Conservation (phyloP, 2,329 filamentous ascomycete genomes). For the Epichloe festucae region DNA sequence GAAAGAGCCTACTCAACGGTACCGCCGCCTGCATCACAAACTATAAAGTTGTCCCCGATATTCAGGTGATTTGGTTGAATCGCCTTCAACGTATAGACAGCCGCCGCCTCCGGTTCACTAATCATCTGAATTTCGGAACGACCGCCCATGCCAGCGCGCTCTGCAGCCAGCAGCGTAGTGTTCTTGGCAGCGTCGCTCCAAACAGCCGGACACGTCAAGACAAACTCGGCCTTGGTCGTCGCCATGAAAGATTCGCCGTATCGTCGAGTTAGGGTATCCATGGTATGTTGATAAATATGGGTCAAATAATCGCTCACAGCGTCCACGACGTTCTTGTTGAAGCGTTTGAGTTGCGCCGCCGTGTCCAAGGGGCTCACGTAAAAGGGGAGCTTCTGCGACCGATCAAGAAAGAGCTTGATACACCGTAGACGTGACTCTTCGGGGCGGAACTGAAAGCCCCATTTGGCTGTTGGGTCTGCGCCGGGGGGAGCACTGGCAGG, state of each 20-base stretch:
- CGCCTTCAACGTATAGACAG: slow-evolving; percentile 66
- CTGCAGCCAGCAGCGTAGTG: slow-evolving; percentile 64
- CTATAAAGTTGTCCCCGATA: slow-evolving; percentile 52
- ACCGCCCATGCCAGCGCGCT: slow-evolving; percentile 64
- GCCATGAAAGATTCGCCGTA: slow-evolving; percentile 72
- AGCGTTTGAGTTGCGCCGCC: slow-evolving; percentile 59
- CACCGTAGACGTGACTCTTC: slow-evolving; percentile 65
- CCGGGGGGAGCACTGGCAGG: slow-evolving; percentile 16
- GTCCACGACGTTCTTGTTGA: slow-evolving; percentile 65
- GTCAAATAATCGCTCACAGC: slow-evolving; percentile 70
- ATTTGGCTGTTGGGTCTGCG: slow-evolving; percentile 46
- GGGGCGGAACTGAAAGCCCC: slow-evolving; percentile 74
- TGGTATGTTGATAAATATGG: slow-evolving; percentile 63
- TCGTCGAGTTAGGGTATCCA: slow-evolving; percentile 59
- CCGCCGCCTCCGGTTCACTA: slow-evolving; percentile 67
- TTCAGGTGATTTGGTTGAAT: slow-evolving; percentile 64
- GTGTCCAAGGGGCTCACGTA: slow-evolving; percentile 71
- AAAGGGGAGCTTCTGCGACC: slow-evolving; percentile 67
- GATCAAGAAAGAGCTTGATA: slow-evolving; percentile 75
- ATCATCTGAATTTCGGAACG: slow-evolving; percentile 64
- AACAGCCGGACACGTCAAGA: slow-evolving; percentile 70
- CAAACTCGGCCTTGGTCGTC: slow-evolving; percentile 62
- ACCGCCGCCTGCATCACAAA: slow-evolving; percentile 50
- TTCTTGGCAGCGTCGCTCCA: slow-evolving; percentile 83
- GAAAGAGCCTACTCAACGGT: slow-evolving; percentile 47